Base-by-base conservation (phyloP, 805 yeast species). In the Millerozyma acaciae region DNA sequence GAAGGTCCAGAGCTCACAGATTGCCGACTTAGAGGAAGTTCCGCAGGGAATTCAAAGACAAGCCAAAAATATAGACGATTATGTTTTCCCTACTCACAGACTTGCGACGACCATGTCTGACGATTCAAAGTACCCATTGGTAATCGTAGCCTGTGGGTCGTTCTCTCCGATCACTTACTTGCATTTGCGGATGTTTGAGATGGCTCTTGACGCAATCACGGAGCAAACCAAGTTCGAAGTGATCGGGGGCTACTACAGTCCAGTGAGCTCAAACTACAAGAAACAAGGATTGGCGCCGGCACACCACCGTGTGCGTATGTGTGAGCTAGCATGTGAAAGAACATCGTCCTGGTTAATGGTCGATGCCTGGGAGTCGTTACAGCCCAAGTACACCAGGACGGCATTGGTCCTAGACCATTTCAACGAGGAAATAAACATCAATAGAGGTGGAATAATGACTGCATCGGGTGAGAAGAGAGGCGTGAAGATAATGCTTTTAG, bases 301-400 rank as follows among this genome's bases (percentile, higher is more conserved):
- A 0, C 72, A 70, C 41, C 96, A 93, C 57, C 75, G 98, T 37
- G 98, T 93, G 8, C 72, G 97, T 33, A 93, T 93, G 98, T 88
- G 98, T 61, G 98, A 93, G 57, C 70, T 93, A 52, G 97, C 97
- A 0, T 89, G 98, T 60, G 98, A 93, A 55, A 73, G 98, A 50
- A 93, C 98, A 0, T 80, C 93, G 4, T 80, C 90, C 17, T 93
- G 98, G 98, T 70, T 93, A 24, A 93, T 93, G 98, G 98, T 93
- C 18, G 98, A 93, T 57, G 97, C 97, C 1, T 93, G 98, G 98
- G 98, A 93, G 63, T 82, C 94, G 3, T 68, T 93, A 39, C 98
- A 93, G 60, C 84, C 85, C 1, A 73, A 78, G 28, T 93, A 93
- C 57, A 87, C 95, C 17, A 74, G 98, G 45, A 93, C 98, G 0